Conservation (phyloP, 768 basidiomycete genomes). For the Clitopilus hobsonii region DNA sequence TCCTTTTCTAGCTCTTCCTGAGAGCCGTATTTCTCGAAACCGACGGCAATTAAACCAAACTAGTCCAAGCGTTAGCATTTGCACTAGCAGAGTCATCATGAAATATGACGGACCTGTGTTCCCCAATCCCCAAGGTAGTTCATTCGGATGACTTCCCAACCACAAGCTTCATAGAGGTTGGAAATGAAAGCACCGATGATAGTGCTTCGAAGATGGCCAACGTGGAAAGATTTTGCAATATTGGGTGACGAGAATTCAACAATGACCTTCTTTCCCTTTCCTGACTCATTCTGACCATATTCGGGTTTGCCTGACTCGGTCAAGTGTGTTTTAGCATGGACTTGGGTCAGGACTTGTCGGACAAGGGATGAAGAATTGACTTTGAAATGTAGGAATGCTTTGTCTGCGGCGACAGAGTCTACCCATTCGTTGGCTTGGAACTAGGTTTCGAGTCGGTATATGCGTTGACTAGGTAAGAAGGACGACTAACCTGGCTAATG, state of each 20-base stretch:
- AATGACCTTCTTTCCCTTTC: slow-evolving; percentile 77
- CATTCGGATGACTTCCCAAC: slow-evolving; percentile 87
- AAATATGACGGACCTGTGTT: slow-evolving; percentile 65
- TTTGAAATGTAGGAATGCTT: slow-evolving; percentile 81
- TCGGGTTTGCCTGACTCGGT: slow-evolving; percentile 54
- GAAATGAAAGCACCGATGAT: slow-evolving; percentile 95
- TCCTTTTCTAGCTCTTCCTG: slow-evolving; percentile 79
- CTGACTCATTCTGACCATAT: slow-evolving; percentile 79
- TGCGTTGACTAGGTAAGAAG: too few relatives aligned
- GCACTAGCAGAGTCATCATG: background rate
- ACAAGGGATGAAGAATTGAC: slow-evolving; percentile 62
- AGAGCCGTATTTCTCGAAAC: slow-evolving; percentile 89
- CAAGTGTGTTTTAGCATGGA: slow-evolving; percentile 66
- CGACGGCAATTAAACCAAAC: slow-evolving; percentile 87
- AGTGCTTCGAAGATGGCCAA: slow-evolving; percentile 94
- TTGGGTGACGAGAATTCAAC: slow-evolving; percentile 96
- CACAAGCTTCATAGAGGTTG: slow-evolving; percentile 88
- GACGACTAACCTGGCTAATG: slow-evolving; percentile 55
- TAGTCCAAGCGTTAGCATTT: slow-evolving; percentile 17
- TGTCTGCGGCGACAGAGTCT: slow-evolving; percentile 61
- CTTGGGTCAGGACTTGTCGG: slow-evolving; percentile 63
- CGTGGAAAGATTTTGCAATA: slow-evolving; percentile 98
- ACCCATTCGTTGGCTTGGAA: slow-evolving; percentile 85
- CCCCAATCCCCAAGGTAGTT: slow-evolving; percentile 99
- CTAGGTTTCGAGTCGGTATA: too few relatives aligned